Evolutionary conservation across 768 basidiomycete species (phyloP), one percentile per base, ranked within the genome.

Genomic region (Pulveroboletus sp.): DNA sequence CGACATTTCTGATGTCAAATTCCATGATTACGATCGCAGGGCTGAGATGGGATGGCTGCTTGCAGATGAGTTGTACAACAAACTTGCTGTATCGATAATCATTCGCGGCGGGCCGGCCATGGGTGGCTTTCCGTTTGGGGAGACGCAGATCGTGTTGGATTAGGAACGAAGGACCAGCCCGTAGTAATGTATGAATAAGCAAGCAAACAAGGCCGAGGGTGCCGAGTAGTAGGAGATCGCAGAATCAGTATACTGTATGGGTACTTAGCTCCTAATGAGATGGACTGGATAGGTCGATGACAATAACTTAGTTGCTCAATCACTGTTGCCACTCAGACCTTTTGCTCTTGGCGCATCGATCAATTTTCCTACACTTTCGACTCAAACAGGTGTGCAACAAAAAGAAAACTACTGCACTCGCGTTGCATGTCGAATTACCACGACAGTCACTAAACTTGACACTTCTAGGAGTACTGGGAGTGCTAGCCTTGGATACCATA

Each of bases 1-100:
- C 51, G 6, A 77, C 50, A 24, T 64, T 59, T 14, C 57, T 59
- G 24, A 76, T 57, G 15, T 60, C 55, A 43, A 77, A 59, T 36
- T 75, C 74, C 76, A 76, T 76, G 39, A 32, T n/a, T 27, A 17
- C 10, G 35, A 51, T 13, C 8, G 39, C n/a, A n/a, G 21, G 6
- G 8, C n/a, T 33, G 42, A 15, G 26, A 33, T 9, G 35, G 27
- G 39, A 27, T 35, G 21, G 32, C 15, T 6, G 32, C 26, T 51
- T 15, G 51, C 44, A 26, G 26, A 39, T 41, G 32, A 39, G 33
- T 40, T n/a, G 17, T 38, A 51, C 49, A n/a, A 28, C 18, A 11
- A 17, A 36, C 24, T 31, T 21, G 14, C 37, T 17, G 6, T 5
- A 55, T 55, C 53, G 53, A 40, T 55, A 55, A 47, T 39, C 15